Evolutionary conservation across 257 asterid genomes (phyloP), one percentile per base, ranked within the genome.

Genomic region (Solanum ossicruentum): DNA sequence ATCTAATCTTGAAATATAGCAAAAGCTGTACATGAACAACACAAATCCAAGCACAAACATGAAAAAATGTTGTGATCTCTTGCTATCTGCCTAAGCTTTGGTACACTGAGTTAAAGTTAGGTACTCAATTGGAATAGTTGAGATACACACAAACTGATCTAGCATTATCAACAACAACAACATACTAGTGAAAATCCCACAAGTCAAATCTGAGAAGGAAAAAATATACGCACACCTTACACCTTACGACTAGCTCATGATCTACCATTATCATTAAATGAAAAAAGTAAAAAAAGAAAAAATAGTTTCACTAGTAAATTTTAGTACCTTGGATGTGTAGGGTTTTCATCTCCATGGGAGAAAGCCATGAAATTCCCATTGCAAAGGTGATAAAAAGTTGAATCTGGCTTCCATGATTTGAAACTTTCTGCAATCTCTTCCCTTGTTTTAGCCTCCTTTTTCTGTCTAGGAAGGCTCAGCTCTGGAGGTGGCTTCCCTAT

Each of bases 291-390:
- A 23, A 1, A 54, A 4, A 32, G 21, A 1, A 12, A 23, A 11
- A 17, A 15, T 26, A 26, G 12, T 52, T 8, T 16, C 41, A 75
- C 9, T 49, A 13, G 12, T 15, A 13, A 23, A 49, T 12, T 21
- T 49, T 12, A 58, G 26, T 85, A 91, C 96, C 96, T 91, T 41
- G 94, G 96, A 32, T 81, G 83, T 39, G 63, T 81, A 83, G 92
- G 95, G 86, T 57, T 88, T 86, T 90, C 94, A 84, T 85, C 89
- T 47, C 86, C 89, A 84, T 88, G 94, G 0, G 96, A 89, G 70
- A 94, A 39, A 72, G 94, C 96, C 93, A 93, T 77, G 93, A 91
- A 93, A 85, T 90, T 91, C 51, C 91, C 91, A 81, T 85, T 87
- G 20, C 88, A 86, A 77, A 92, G 91, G 87, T 86, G 85, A 89